Conservation (phyloP, 352 stramenopile species). For the Phytopythium cucurbitacearum region DNA sequence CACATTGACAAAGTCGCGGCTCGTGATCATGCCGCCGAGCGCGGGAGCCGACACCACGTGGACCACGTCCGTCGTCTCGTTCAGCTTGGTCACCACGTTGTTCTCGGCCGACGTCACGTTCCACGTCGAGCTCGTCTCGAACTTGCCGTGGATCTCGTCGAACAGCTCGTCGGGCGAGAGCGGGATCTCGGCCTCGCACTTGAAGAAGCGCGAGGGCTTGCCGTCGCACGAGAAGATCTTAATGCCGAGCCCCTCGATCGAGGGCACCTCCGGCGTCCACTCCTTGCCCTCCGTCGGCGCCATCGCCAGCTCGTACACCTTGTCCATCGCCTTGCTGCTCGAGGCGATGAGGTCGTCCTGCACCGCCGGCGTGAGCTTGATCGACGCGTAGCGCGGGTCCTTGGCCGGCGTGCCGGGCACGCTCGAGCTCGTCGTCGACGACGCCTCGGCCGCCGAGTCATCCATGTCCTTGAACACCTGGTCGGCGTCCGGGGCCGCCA, state of each 20-base stretch:
- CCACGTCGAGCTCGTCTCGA: slow-evolving; percentile 69
- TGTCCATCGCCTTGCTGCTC: slow-evolving; percentile 45
- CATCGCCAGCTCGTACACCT: slow-evolving; percentile 46
- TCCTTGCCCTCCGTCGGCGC: slow-evolving; percentile 37
- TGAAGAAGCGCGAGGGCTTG: slow-evolving; percentile 72
- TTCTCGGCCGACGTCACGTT: slow-evolving; percentile 78
- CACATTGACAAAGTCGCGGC: slow-evolving; percentile 79
- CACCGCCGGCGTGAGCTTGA: slow-evolving; percentile 42
- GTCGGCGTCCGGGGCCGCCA: slow-evolving; percentile 24
- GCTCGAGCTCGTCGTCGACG: slow-evolving; percentile 1
- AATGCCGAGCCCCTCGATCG: slow-evolving; percentile 45
- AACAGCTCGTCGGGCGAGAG: slow-evolving; percentile 75
- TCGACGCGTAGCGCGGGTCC: slow-evolving; percentile 22
- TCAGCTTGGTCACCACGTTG: slow-evolving; percentile 63
- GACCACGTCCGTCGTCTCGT: slow-evolving; percentile 68
- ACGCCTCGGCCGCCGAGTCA: slow-evolving; percentile 10
- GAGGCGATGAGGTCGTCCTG: slow-evolving; percentile 44
- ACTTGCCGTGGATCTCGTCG: slow-evolving; percentile 70
- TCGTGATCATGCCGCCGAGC: slow-evolving; percentile 71
- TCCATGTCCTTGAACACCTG: slow-evolving; percentile 39
- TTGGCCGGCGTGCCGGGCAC: slow-evolving; percentile 7
- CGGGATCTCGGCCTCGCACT: slow-evolving; percentile 64
- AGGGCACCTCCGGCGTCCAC: slow-evolving; percentile 58
- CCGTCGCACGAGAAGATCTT: slow-evolving; percentile 62
- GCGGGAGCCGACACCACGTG: slow-evolving; percentile 63